Percentiles rank a stretch among this genome's conserved stretches.
Evolutionary conservation across 345 rosid genomes (phyloP).

Genomic region (Syzygium oleosum): DNA sequence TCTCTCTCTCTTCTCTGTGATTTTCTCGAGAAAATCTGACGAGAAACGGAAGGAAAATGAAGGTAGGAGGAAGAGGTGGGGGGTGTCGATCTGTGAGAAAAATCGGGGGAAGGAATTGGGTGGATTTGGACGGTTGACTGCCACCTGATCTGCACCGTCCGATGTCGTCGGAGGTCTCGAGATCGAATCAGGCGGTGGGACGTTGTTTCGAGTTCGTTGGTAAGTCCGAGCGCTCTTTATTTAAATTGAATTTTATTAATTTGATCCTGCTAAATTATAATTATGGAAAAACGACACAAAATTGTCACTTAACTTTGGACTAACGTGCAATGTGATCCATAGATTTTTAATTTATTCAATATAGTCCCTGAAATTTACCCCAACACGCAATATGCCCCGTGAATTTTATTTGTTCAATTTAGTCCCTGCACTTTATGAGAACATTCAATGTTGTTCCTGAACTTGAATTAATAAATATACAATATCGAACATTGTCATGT

Average conservation of each 20-base stretch:
- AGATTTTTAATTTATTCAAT: too few relatives aligned
- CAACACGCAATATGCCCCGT: too few relatives aligned
- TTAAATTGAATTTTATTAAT: neutral
- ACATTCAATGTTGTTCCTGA: too few relatives aligned
- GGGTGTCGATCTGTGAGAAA: neutral
- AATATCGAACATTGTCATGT: too few relatives aligned
- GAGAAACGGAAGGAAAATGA: neutral
- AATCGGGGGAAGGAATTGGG: neutral
- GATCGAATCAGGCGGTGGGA: neutral
- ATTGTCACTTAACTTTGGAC: too few relatives aligned
- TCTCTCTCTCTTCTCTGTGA: conserved; percentile 1
- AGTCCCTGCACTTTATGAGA: too few relatives aligned
- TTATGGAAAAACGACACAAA: too few relatives aligned
- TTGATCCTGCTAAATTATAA: neutral
- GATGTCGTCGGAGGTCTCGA: neutral
- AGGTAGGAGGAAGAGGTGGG: neutral
- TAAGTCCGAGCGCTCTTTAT: neutral
- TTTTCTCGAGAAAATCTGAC: neutral
- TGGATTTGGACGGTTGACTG: neutral
- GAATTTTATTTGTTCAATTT: too few relatives aligned
- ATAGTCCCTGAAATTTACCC: accelerated
- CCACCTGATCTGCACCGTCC: neutral
- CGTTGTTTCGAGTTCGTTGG: neutral
- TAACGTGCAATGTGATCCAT: too few relatives aligned
- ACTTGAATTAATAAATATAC: too few relatives aligned